Base-by-base conservation (phyloP, 2,329 filamentous ascomycete genomes). In the Penicillium sp. region DNA sequence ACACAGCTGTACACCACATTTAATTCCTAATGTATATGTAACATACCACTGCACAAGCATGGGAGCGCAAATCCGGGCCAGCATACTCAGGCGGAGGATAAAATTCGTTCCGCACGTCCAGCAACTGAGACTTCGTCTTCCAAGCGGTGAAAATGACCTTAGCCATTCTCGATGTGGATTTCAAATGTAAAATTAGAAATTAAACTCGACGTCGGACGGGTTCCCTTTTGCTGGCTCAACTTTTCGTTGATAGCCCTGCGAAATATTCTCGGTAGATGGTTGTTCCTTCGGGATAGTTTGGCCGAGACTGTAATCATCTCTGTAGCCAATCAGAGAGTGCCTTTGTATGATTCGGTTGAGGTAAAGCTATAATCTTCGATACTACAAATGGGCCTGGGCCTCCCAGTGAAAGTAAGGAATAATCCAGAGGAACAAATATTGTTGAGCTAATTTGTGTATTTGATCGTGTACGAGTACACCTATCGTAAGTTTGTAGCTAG, bases 61-160 rank as follows among this genome's bases (percentile, higher is more conserved):
- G 63, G 13, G 68, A 62, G 42, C 74, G 74, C 67, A 70, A 58
- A 55, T 76, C 74, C 4, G 70, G 64, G 3, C 68, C 69, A 43
- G 70, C 58, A 44, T 69, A 68, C 5, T 58, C 54, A 3, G 66
- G 55, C 13, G 67, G 51, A 19, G 72, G 73, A 57, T 76, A 76
- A 58, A 76, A 76, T 53, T 75, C 67, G 50, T 55, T 58, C 48
- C 74, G 70, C 47, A 76, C 70, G 10, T 64, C 59, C 29, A 74
- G 59, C 44, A 76, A 63, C 51, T 75, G 67, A 3, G 69, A 67
- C 34, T 67, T 62, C 13, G 68, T 63, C 56, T 75, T 76, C 74
- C 74, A 76, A 29, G 74, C 70, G 6, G 74, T 76, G 52, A 76
- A 74, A 27, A 69, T 62, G 34, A 76, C 62, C 53, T 71, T 75